phyloP scores from a whole-genome alignment of 768 basidiomycete species.

The Tylopilus rubrobrunneus region DNA sequence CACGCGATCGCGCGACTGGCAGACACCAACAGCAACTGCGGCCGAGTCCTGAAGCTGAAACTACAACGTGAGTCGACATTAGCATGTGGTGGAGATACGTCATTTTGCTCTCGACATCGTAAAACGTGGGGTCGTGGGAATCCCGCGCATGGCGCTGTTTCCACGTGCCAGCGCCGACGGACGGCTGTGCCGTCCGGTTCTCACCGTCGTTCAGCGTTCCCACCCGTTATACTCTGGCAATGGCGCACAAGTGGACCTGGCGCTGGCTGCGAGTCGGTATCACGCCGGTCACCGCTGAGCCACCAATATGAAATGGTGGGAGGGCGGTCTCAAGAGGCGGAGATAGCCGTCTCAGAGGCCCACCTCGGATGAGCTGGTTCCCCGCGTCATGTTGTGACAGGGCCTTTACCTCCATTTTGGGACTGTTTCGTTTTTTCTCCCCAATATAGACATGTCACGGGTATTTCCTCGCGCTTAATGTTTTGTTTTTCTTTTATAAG shows the following conservation, averaged over 20 bases:
- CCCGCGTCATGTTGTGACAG: slow-evolving; percentile 20
- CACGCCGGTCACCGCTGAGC: slow-evolving; percentile 4
- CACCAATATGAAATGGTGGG: slow-evolving; percentile 14
- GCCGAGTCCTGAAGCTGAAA: neutral
- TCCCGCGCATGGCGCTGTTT: slow-evolving; percentile 8
- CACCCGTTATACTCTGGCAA: neutral
- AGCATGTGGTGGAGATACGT: slow-evolving; percentile 20
- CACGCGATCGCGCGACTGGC: neutral
- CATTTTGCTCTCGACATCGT: slow-evolving; percentile 30
- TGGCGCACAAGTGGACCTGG: neutral
- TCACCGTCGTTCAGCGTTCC: neutral
- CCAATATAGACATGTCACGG: slow-evolving; percentile 17
- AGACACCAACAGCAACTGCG: slow-evolving; percentile 1
- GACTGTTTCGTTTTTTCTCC: neutral
- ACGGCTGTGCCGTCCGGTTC: neutral
- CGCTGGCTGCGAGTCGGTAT: slow-evolving; percentile 20
- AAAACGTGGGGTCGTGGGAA: slow-evolving; percentile 43
- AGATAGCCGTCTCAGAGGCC: slow-evolving; percentile 21
- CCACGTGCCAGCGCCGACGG: slow-evolving; percentile 13
- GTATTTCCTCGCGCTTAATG: slow-evolving; percentile 1
- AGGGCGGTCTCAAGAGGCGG: slow-evolving; percentile 14
- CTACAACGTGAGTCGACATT: slow-evolving; percentile 22
- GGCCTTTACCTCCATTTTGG: slow-evolving; percentile 3
- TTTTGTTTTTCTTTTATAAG: slow-evolving; percentile 10
- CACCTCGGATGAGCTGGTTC: slow-evolving; percentile 29